Percentiles rank a stretch among this genome's conserved stretches.
phyloP scores from a whole-genome alignment of 345 rosid species.

The Gossypium bickii region DNA sequence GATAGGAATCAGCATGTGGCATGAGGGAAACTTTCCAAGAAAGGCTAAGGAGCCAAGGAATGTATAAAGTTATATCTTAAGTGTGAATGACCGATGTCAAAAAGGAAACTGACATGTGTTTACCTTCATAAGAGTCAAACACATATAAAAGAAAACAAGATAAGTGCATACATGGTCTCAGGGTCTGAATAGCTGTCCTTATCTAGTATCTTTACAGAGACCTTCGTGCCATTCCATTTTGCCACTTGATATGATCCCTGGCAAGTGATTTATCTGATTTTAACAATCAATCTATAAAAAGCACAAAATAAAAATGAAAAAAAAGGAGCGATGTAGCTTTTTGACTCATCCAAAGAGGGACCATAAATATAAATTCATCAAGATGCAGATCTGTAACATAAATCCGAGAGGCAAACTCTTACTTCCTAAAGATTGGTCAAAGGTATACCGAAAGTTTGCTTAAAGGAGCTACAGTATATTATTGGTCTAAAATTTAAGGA shows the following conservation, averaged over 20 bases:
- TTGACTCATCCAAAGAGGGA: too few relatives aligned
- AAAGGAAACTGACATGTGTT: background rate
- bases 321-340: background rate
- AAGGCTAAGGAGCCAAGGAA: background rate
- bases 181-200: conserved; percentile 63
- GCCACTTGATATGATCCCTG: conserved; percentile 97
- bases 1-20: background rate
- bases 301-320: too few relatives aligned
- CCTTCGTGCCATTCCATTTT: conserved; percentile 97
- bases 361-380: too few relatives aligned
- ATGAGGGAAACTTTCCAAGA: background rate
- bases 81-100: background rate
- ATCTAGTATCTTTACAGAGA: conserved; percentile 82
- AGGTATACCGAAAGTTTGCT: too few relatives aligned
- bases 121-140: conserved; percentile 2
- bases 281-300: background rate
- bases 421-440: too few relatives aligned
- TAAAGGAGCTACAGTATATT: too few relatives aligned
- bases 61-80: background rate
- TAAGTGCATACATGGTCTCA: conserved; percentile 56
- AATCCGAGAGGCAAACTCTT: too few relatives aligned
- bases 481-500: too few relatives aligned
- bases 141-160: conserved; percentile 8
- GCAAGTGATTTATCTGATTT: background rate
- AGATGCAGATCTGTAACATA: too few relatives aligned